Percentiles rank a stretch among this genome's conserved stretches.
phyloP scores from a whole-genome alignment of 352 stramenopile species.

The Pythium apleroticum region DNA sequence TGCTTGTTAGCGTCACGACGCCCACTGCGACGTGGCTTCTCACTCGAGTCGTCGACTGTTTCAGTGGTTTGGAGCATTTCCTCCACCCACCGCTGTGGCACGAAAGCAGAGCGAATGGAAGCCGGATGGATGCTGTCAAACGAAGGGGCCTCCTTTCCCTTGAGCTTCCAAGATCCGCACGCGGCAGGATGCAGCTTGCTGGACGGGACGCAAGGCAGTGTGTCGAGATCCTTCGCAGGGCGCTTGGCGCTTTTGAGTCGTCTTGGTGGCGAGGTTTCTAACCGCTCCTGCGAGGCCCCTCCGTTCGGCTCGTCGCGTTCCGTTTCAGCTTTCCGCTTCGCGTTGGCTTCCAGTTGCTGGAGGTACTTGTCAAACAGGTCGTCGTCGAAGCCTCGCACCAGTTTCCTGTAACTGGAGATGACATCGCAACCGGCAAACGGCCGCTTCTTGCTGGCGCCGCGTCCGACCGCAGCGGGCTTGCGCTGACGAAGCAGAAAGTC shows the following conservation, averaged over 20 bases:
- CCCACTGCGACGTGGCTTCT: slow-evolving; percentile 14
- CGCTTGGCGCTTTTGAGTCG: slow-evolving; percentile 23
- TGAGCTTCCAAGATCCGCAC: slow-evolving; percentile 62
- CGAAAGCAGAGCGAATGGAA: not conserved
- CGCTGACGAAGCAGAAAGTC: slow-evolving; percentile 50
- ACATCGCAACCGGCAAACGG: slow-evolving; percentile 37
- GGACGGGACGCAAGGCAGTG: slow-evolving; percentile 39
- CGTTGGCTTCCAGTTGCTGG: slow-evolving; percentile 33
- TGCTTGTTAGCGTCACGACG: slow-evolving; percentile 10
- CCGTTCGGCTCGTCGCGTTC: not conserved
- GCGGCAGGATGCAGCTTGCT: slow-evolving; percentile 57
- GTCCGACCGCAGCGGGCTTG: slow-evolving; percentile 22
- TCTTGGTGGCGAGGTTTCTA: slow-evolving; percentile 4
- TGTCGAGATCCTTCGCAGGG: slow-evolving; percentile 31
- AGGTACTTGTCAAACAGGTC: slow-evolving; percentile 62
- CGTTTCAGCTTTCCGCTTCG: not conserved
- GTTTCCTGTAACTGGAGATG: slow-evolving; percentile 48
- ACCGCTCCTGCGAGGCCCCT: not conserved
- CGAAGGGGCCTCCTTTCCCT: slow-evolving; percentile 38
- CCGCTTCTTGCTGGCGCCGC: slow-evolving; percentile 32
- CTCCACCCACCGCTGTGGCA: slow-evolving; percentile 22
- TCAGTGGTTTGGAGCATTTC: slow-evolving; percentile 1
- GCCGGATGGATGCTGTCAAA: slow-evolving; percentile 20
- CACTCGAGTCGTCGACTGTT: not conserved
- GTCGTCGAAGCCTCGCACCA: slow-evolving; percentile 82